Base-by-base conservation (phyloP, 176 grass and related monocot genomes). In the Eragrostis nindensis region DNA sequence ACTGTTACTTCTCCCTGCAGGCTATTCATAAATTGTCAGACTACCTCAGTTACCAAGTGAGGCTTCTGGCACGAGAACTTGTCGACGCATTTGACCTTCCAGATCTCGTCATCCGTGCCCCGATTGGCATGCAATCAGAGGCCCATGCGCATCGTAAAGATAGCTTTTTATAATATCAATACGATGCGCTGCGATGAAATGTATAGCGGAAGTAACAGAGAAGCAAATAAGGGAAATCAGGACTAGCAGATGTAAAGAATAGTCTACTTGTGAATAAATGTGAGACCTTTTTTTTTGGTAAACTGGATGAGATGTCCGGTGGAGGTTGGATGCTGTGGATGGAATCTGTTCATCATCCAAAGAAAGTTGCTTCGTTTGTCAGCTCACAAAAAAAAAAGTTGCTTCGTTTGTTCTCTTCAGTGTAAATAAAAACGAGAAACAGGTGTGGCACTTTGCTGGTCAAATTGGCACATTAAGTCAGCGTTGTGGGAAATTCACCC, bases 11-110 rank as follows among this genome's bases (percentile, higher is more conserved):
- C 30, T 38, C 22, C 74, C 72, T 82, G 57, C 86, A 98, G 96
- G 96, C 96, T 49, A 95, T 98, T 77, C 90, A 98, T 70, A 98
- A 98, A 70, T 52, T 98, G 30, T 79, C 85, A 60, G 90, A 98
- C 75, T 98, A 98, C 74, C 82, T 98, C 25, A 93, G 96, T 78
- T 98, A 91, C 86, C 96, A 98, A 82, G 92, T 95, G 55, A 95
- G 92, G 70, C 88, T 94, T 30, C 84, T 98, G 22, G 88, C 92
- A 0, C 66, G 60, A 69, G 96, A 98, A 84, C 89, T 98, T 2
- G 82, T 95, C 0, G 90, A 95, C 6, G 92, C 92, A 7, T 98
- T 98, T 12, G 90, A 98, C 85, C 72, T 99, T 72, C 92, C 96
- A 13, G 96, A 99, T 84, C 30, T 86, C 24, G 76, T 95, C 79